phyloP scores from a whole-genome alignment of 2,329 filamentous ascomycete genomes.

The Botrytis paeoniae region DNA sequence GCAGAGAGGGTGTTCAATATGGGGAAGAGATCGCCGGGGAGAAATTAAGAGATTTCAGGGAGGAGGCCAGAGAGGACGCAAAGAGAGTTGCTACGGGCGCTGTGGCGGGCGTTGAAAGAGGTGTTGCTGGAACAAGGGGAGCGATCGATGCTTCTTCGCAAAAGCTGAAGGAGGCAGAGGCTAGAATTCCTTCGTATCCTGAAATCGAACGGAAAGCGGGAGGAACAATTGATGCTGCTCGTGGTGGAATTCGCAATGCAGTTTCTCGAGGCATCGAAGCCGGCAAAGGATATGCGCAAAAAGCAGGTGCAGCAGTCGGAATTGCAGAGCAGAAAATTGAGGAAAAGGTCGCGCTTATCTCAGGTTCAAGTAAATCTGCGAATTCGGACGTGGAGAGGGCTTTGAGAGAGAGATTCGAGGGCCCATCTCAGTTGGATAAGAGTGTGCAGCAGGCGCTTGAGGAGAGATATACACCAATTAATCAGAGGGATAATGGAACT shows the following conservation, averaged over 20 bases:
- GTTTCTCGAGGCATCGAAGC: constrained; percentile 39
- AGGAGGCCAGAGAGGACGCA: constrained; percentile 41
- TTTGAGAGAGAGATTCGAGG: constrained; percentile 52
- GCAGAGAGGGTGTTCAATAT: constrained; percentile 33
- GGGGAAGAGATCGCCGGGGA: constrained; percentile 37
- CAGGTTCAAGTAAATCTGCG: constrained; percentile 27
- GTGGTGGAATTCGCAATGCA: constrained; percentile 38
- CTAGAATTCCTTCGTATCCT: constrained; percentile 31
- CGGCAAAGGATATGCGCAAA: constrained; percentile 40
- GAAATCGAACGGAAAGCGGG: constrained; percentile 30
- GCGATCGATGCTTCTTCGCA: constrained; percentile 28
- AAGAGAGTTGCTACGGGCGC: constrained; percentile 32
- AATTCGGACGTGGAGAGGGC: constrained; percentile 44
- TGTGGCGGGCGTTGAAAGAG: constrained; percentile 29
- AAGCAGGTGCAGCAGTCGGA: constrained; percentile 41
- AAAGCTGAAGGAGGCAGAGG: constrained; percentile 27
- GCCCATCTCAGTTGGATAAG: constrained; percentile 43
- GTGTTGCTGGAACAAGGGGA: constrained; percentile 21
- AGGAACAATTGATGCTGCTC: constrained; percentile 42
- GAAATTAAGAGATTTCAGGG: constrained; percentile 39
- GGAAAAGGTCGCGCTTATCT: not conserved
- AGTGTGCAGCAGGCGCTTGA: constrained; percentile 52
- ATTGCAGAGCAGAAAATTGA: constrained; percentile 41
- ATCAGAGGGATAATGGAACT: constrained; percentile 38
- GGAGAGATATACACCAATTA: constrained; percentile 53